Evolutionary conservation across 139 green algal species (phyloP), one percentile per base, ranked within the genome.

Genomic region (Micromonas pusilla): DNA sequence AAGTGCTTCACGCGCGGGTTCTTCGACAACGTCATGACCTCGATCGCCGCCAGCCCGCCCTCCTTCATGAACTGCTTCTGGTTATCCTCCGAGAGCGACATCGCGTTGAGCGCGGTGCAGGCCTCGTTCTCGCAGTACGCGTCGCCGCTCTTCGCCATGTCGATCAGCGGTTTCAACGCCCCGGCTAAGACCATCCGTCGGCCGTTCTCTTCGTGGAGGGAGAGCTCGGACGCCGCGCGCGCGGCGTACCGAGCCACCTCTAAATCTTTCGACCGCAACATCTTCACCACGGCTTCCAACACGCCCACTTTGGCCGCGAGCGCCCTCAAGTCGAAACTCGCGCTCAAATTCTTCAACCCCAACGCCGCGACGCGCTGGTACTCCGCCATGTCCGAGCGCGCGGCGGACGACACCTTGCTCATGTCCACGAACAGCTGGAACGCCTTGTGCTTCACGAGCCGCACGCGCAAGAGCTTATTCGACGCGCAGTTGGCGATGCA

Each of bases 31-130:
- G 31, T n/a, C 32, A 79, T 25, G 33, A 53, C 32, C 4, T 71
- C 31, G 20, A 79, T 26, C 6, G 54, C 54, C 16, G 28, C 30
- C 33, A 34, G 52, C 3, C 73, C 73, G 2, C 54, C 73, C 25
- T 79, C 73, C 33, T 71, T 33, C 20, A 79, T 71, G 30, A 79
- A 33, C 25, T 64, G 33, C 32, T 62, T 64, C 54, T 79, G 73
- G 54, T 79, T 72, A n/a, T 79, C 73, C 30, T 45, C 30, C 21
- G 21, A 34, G 3, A 78, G n/a, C 20, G 25, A 26, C 16, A 78
- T 39, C 23, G 68, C 68, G 3, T 39, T 38, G 4, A 78, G 19
- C n/a, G 72, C 72, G 34, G 16, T 3, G 45, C 68, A 45, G 23
- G 72, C 72, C 52, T 31, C 72, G 4, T 3, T 37, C 53, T 78